A percentile compares a stretch with the other conserved stretches of the same genome.
phyloP scores from a whole-genome alignment of 1,284 basidiomycete genomes.

The Wallemia mellicola region DNA sequence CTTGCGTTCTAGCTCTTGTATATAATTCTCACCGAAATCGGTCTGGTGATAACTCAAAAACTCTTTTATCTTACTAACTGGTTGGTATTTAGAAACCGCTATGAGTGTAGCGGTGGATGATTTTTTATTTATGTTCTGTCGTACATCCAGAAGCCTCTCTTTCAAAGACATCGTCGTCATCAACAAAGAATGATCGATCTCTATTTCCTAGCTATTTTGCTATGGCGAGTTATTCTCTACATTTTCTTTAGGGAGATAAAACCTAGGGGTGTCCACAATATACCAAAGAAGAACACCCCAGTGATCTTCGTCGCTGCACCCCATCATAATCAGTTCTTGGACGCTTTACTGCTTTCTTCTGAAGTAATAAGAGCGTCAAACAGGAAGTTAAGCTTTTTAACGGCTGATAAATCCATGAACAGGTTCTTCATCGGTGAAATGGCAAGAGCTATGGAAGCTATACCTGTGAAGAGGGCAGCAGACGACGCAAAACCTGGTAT shows the following conservation, averaged over 20 bases:
- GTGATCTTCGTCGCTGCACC: conserved; percentile 91
- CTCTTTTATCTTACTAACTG: background rate
- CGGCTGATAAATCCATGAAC: conserved; percentile 76
- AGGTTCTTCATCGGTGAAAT: conserved; percentile 54
- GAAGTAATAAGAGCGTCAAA: conserved; percentile 64
- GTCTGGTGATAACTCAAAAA: background rate
- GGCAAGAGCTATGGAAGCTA: conserved; percentile 59
- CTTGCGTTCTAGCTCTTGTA: background rate
- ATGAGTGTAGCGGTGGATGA: too few relatives aligned
- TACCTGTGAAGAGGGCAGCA: conserved; percentile 72
- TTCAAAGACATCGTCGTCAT: too few relatives aligned
- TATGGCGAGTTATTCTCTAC: conserved; percentile 49
- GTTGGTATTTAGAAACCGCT: background rate
- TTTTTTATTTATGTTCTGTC: too few relatives aligned
- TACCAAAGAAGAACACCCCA: conserved; percentile 30
- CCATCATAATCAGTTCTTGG: conserved; percentile 95
- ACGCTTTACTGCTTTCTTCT: conserved; percentile 61
- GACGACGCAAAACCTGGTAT: conserved; percentile 54
- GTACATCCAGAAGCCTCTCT: too few relatives aligned
- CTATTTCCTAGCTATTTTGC: conserved; percentile 15
- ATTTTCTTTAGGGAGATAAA: conserved; percentile 76
- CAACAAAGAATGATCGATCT: too few relatives aligned
- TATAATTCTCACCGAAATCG: background rate
- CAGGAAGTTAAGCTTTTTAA: conserved; percentile 60
- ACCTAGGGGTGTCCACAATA: conserved; percentile 21